Base-by-base conservation (phyloP, 1,139 yeast species). In the Taphrina flavorubra region DNA sequence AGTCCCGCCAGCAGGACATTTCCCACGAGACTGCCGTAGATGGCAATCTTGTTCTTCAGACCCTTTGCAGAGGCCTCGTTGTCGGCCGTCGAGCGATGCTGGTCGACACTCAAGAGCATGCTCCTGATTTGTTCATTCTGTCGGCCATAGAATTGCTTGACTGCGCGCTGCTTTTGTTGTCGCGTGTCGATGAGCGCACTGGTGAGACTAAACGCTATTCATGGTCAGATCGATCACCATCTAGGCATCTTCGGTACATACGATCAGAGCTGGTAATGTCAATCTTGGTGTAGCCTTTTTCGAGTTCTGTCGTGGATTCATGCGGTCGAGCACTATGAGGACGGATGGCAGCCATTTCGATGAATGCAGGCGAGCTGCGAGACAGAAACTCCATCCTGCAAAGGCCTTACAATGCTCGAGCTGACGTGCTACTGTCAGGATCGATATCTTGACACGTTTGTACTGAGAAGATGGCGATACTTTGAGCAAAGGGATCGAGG, bases 81-180 rank as follows among this genome's bases (percentile, higher is more conserved):
- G 25, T 53, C 63, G 16, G 72, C 72, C 6, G 60, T 70, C 13
- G 63, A 55, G 25, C 66, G 64, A 55, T 71, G 73, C 20, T 71
- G 71, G 18, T 71, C 72, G 4, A 71, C 72, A 4, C 71, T 70
- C 51, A 69, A 64, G 36, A 71, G 69, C 49, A 71, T 47, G 42
- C 53, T 47, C 59, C 68, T 65, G 44, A 71, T 71, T 46, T 71
- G 58, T n/a, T 70, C 72, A 39, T 71, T 71, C 58, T 71, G 73
- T 6, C 57, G 40, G 57, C 58, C 66, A 46, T 71, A 71, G 68
- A 71, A 71, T 34, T 51, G 31, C 25, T 51, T 51, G 47, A 66
- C 68, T 25, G 68, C 62, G 14, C 53, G 47, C 36, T 37, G 39
- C 37, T 44, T 37, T 46, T 18, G 55, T 31, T 55, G 16, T 10